phyloP scores from a whole-genome alignment of 2,329 filamentous ascomycete species.

The Penicillium sp. region DNA sequence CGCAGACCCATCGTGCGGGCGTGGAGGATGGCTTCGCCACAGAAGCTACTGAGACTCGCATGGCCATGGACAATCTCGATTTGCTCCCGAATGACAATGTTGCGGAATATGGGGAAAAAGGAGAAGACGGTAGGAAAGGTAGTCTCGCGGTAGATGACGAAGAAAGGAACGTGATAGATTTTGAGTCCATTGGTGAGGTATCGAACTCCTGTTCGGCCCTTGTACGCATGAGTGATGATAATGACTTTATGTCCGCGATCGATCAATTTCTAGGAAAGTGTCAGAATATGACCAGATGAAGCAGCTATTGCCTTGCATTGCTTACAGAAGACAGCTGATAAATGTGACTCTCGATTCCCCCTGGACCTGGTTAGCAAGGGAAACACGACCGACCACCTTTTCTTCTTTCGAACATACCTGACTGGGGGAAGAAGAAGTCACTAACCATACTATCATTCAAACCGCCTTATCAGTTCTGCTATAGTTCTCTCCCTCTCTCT shows the following conservation, averaged over 20 bases:
- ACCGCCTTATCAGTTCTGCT: neutral
- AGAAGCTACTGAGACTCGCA: constrained; percentile 86
- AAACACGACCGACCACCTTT: neutral
- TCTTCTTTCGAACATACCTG: constrained; percentile 51
- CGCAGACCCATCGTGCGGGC: constrained; percentile 93
- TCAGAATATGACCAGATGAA: neutral
- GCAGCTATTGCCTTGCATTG: neutral
- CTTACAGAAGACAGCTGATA: constrained; percentile 84
- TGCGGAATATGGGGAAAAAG: constrained; percentile 96
- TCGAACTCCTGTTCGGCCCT: constrained; percentile 84
- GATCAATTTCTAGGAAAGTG: constrained; percentile 70
- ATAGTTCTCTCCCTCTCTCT: neutral
- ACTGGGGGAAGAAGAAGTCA: constrained; percentile 99
- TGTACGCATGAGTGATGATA: constrained; percentile 93
- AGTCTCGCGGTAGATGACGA: constrained; percentile 89
- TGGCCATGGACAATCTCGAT: constrained; percentile 99
- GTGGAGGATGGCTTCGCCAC: constrained; percentile 92
- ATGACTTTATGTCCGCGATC: constrained; percentile 98
- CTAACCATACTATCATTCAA: constrained; percentile 73
- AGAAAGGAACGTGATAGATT: constrained; percentile 95
- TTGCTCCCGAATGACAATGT: constrained; percentile 89
- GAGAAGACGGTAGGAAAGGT: constrained; percentile 98
- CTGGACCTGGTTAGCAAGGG: constrained; percentile 33
- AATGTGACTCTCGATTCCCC: constrained; percentile 96
- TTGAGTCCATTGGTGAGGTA: constrained; percentile 98